phyloP scores from a whole-genome alignment of 139 green algal genomes.

The Zygnema cylindricum region DNA sequence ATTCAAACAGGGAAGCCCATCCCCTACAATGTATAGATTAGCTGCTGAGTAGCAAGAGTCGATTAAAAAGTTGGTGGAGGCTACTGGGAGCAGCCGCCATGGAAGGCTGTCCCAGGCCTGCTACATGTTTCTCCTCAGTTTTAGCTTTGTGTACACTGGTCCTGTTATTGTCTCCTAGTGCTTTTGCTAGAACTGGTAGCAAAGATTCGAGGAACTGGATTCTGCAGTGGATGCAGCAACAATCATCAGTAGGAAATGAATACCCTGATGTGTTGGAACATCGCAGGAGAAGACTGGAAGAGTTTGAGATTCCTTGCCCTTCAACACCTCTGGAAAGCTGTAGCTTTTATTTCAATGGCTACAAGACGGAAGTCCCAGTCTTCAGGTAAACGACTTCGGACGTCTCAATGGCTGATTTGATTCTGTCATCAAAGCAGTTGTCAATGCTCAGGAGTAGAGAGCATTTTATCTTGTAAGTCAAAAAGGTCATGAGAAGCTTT shows the following conservation, averaged over 20 bases:
- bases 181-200: background rate
- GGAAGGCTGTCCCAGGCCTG: background rate
- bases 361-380: conserved; percentile 27
- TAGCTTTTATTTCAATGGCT: conserved; percentile 40
- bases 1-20: no score
- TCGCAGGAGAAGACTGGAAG: no score
- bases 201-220: background rate
- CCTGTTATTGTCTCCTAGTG: background rate
- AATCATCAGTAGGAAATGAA: background rate
- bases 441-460: background rate
- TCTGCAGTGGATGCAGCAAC: background rate
- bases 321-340: conserved; percentile 1
- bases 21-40: no score
- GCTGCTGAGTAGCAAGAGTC: no score
- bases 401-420: background rate
- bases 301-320: conserved; percentile 1
- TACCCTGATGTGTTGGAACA: no score
- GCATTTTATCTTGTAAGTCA: background rate
- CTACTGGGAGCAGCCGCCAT: background rate
- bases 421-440: background rate
- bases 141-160: background rate
- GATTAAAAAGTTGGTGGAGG: no score
- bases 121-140: background rate
- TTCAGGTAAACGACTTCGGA: conserved; percentile 9
- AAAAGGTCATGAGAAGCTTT: no score